Percentiles rank a stretch among this genome's conserved stretches.
phyloP scores from a whole-genome alignment of 2,329 filamentous ascomycete species.

The Blumeriella jaapii region DNA sequence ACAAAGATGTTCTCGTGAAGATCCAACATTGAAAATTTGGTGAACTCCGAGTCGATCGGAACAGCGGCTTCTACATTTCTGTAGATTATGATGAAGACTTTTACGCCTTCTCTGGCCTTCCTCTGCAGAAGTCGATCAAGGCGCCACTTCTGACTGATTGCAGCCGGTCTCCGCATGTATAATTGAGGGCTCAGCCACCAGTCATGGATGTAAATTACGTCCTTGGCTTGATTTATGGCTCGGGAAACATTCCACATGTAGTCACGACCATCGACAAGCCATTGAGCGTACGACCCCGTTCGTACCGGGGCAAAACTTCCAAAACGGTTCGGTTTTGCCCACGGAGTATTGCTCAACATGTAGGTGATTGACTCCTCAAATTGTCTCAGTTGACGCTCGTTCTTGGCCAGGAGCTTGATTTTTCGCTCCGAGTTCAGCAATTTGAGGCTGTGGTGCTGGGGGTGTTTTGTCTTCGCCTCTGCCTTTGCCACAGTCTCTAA shows the following conservation, averaged over 20 bases:
- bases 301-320: slow-evolving; percentile 89
- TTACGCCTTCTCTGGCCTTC: slow-evolving; percentile 90
- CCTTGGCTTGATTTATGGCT: slow-evolving; percentile 91
- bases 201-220: slow-evolving; percentile 98
- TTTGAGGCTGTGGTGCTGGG: slow-evolving; percentile 72
- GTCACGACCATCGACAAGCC: slow-evolving; percentile 92
- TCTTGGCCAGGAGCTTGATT: slow-evolving; percentile 80
- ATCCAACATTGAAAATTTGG: slow-evolving; percentile 90
- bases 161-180: slow-evolving; percentile 86
- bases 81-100: slow-evolving; percentile 96
- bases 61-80: slow-evolving; percentile 95
- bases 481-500: slow-evolving; percentile 44
- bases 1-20: slow-evolving; percentile 95
- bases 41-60: slow-evolving; percentile 96
- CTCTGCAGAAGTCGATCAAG: slow-evolving; percentile 85
- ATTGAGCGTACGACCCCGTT: slow-evolving; percentile 78
- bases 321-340: slow-evolving; percentile 77
- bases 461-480: slow-evolving; percentile 29
- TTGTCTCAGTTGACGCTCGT: slow-evolving; percentile 78
- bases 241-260: slow-evolving; percentile 99
- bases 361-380: slow-evolving; percentile 87
- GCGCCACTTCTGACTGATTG: slow-evolving; percentile 96
- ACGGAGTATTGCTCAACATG: slow-evolving; percentile 74
- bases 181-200: slow-evolving; percentile 98
- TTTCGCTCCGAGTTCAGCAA: slow-evolving; percentile 88